Conservation (phyloP, 225 moss, liverwort and hornwort genomes). For the Pleurozium schreberi region DNA sequence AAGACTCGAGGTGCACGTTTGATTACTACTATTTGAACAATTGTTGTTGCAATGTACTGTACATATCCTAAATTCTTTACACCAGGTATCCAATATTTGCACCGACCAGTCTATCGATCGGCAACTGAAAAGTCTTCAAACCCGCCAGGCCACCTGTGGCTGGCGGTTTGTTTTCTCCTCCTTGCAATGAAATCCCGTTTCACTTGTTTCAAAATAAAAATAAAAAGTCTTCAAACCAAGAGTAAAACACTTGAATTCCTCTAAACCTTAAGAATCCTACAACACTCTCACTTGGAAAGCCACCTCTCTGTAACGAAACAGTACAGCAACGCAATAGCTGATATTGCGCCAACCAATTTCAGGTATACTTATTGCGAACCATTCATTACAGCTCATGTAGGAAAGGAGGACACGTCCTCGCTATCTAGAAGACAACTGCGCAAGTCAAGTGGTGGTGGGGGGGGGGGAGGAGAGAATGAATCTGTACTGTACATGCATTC, state of each 20-base stretch:
- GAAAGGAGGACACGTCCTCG: not conserved
- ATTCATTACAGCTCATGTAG: not conserved
- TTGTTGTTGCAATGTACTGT: not conserved
- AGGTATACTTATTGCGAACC: not conserved
- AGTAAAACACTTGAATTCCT: not conserved
- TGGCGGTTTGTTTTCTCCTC: too few relatives aligned
- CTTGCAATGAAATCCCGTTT: too few relatives aligned
- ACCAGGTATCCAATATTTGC: not conserved
- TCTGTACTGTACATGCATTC: too few relatives aligned
- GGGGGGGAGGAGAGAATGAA: too few relatives aligned
- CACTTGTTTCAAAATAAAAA: too few relatives aligned
- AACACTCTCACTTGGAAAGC: not conserved
- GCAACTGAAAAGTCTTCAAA: not conserved
- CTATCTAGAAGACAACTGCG: not conserved
- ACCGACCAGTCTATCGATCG: not conserved
- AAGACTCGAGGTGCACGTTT: not conserved
- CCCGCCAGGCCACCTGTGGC: too few relatives aligned
- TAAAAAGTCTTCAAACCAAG: too few relatives aligned
- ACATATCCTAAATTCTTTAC: too few relatives aligned
- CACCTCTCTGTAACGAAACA: not conserved
- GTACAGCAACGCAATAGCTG: not conserved
- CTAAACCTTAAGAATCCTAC: too few relatives aligned
- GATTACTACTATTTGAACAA: not conserved
- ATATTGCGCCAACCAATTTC: not conserved
- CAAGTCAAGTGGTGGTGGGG: not conserved